phyloP scores from a whole-genome alignment of 2,329 filamentous ascomycete genomes.

The Parascedosporium putredinis region DNA sequence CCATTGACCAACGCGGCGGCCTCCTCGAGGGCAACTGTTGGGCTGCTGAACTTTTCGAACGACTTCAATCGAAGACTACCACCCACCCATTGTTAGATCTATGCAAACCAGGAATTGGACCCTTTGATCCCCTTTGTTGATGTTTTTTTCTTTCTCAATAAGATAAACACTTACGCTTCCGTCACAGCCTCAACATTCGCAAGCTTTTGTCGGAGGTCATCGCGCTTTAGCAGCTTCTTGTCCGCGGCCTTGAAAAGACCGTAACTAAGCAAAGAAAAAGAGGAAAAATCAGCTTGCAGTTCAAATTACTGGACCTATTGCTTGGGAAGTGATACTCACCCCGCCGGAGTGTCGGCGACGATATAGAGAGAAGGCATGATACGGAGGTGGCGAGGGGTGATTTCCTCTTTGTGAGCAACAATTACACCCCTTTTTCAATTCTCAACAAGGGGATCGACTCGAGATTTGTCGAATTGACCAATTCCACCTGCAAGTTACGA shows the following conservation, averaged over 20 bases:
- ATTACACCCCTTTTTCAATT: not conserved
- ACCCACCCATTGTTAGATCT: constrained; percentile 9
- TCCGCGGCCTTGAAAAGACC: constrained; percentile 97
- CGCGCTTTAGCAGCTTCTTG: constrained; percentile 92
- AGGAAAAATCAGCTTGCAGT: not conserved
- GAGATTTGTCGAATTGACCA: not conserved
- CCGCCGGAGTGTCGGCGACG: constrained; percentile 84
- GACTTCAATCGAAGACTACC: constrained; percentile 84
- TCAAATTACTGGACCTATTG: not conserved
- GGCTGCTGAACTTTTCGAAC: constrained; percentile 95
- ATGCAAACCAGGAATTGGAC: not conserved
- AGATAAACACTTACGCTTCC: constrained; percentile 56
- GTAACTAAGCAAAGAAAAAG: constrained; percentile 49
- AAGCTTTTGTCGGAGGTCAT: constrained; percentile 65
- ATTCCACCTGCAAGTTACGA: not conserved
- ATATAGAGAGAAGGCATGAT: constrained; percentile 61
- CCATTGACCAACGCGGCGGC: constrained; percentile 81
- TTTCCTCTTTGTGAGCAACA: constrained; percentile 2
- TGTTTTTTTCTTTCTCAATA: too few species aligned
- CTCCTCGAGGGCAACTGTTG: constrained; percentile 81
- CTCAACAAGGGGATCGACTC: not conserved
- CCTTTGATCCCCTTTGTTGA: too few species aligned
- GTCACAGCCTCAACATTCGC: constrained; percentile 75
- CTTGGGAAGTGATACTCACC: constrained; percentile 33
- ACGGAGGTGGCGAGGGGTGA: not conserved